phyloP scores from a whole-genome alignment of 495 filamentous ascomycete genomes.

The Penicillium odoratum region DNA sequence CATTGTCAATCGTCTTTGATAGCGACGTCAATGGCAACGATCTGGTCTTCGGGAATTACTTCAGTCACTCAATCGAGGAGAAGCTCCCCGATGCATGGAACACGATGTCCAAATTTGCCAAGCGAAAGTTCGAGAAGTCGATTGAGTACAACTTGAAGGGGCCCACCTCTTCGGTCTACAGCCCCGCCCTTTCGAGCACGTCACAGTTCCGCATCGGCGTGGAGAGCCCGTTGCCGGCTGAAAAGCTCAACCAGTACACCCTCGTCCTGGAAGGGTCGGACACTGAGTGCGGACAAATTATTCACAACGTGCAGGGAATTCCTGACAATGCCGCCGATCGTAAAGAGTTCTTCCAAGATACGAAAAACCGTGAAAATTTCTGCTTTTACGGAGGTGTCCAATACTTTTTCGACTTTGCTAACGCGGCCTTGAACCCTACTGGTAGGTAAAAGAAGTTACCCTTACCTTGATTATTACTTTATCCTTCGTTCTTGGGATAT shows the following conservation, averaged over 20 bases:
- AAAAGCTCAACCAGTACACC: conserved; percentile 4
- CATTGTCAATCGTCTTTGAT: conserved; percentile 57
- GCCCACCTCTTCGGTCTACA: conserved; percentile 81
- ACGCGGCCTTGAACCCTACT: conserved; percentile 86
- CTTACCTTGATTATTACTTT: not conserved
- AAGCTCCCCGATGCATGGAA: conserved; percentile 83
- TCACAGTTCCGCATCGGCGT: conserved; percentile 69
- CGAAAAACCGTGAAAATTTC: conserved; percentile 47
- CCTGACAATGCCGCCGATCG: conserved; percentile 56
- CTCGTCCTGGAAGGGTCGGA: not conserved
- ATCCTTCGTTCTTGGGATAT: too few relatives aligned
- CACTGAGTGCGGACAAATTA: conserved; percentile 35
- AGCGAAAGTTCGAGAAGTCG: conserved; percentile 83
- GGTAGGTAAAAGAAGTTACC: conserved; percentile 34
- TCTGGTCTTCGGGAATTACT: conserved; percentile 90
- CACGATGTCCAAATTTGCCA: conserved; percentile 76
- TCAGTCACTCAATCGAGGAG: conserved; percentile 82
- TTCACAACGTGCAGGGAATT: conserved; percentile 46
- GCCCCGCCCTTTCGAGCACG: conserved; percentile 69
- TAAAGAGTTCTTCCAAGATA: conserved; percentile 63
- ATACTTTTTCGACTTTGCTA: conserved; percentile 84
- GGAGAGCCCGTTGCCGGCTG: conserved; percentile 30
- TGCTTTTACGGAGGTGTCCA: conserved; percentile 58
- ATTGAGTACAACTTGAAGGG: conserved; percentile 86
- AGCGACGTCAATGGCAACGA: conserved; percentile 64